A percentile compares a stretch with the other conserved stretches of the same genome.
Conservation (phyloP, 1,284 basidiomycete genomes). For the Papiliotrema fonsecae region DNA sequence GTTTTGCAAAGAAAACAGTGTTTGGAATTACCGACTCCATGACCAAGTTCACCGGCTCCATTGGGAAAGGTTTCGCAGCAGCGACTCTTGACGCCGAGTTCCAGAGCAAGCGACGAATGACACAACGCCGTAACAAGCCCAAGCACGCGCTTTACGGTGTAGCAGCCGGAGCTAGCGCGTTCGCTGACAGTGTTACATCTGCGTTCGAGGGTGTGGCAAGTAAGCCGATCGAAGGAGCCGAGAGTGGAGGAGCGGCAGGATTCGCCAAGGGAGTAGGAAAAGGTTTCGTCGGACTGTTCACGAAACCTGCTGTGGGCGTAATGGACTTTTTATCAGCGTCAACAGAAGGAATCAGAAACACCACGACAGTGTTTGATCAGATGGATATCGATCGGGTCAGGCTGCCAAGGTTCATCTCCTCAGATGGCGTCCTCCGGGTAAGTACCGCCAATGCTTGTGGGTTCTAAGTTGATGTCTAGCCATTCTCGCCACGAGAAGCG, state of each 20-base stretch:
- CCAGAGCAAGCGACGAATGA: conserved; percentile 82
- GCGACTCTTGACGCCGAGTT: conserved; percentile 96
- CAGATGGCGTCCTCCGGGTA: conserved; percentile 79
- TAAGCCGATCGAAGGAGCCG: conserved; percentile 95
- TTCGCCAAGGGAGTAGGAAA: conserved; percentile 99
- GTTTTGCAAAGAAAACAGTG: conserved; percentile 97
- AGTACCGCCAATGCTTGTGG: conserved; percentile 33
- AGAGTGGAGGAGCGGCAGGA: conserved; percentile 85
- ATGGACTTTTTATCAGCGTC: conserved; percentile 95
- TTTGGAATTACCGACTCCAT: conserved; percentile 94
- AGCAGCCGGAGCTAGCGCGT: conserved; percentile 85
- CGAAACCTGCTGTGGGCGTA: conserved; percentile 94
- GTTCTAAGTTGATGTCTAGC: conserved; percentile 50
- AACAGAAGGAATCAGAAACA: conserved; percentile 97
- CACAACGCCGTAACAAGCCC: conserved; percentile 86
- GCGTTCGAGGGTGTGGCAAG: conserved; percentile 95
- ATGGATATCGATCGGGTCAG: conserved; percentile 84
- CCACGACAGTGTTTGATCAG: conserved; percentile 95
- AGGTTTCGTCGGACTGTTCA: conserved; percentile 84
- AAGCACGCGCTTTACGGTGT: conserved; percentile 97
- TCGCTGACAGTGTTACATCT: conserved; percentile 89
- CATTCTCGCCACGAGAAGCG: conserved; percentile 83
- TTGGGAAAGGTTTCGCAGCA: conserved; percentile 94
- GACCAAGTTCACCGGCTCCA: conserved; percentile 94
- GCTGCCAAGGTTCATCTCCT: conserved; percentile 79